Conservation (phyloP, 2,329 filamentous ascomycete species). For the Phoma sp. region DNA sequence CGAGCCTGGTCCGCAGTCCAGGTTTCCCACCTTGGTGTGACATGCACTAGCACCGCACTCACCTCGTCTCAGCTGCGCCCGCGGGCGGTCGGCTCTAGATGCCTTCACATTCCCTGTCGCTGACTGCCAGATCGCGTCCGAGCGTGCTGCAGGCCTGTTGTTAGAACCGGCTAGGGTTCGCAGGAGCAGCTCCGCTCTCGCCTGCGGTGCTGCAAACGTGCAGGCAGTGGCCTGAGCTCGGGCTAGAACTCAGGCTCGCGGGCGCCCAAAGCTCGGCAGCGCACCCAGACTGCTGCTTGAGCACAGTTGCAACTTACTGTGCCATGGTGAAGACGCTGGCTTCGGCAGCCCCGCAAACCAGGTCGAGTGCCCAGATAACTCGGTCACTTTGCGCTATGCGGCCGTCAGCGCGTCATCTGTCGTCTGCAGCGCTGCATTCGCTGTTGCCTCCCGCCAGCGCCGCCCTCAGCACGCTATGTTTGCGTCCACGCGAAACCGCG, state of each 20-base stretch:
- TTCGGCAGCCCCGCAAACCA: slow-evolving; percentile 11
- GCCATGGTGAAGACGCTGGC: slow-evolving; percentile 2
- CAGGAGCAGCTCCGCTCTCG: neutral
- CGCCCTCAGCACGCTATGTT: neutral
- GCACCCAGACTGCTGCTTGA: slow-evolving; percentile 8
- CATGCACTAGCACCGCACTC: slow-evolving; percentile 7
- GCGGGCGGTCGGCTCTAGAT: slow-evolving; percentile 15
- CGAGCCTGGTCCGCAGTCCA: slow-evolving; percentile 15
- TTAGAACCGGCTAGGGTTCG: slow-evolving; percentile 2
- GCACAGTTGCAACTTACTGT: too few species aligned
- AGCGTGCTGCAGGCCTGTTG: slow-evolving; percentile 1
- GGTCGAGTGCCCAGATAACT: neutral
- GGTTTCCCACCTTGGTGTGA: slow-evolving; percentile 20
- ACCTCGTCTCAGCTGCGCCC: slow-evolving; percentile 15
- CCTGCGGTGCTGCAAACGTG: slow-evolving; percentile 6
- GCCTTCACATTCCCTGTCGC: slow-evolving; percentile 5
- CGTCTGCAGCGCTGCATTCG: slow-evolving; percentile 4
- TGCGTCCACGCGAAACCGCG: slow-evolving; percentile 5
- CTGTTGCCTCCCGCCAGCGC: neutral
- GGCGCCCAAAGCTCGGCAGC: slow-evolving; percentile 14
- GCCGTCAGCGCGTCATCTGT: slow-evolving; percentile 6
- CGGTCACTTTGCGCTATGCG: neutral
- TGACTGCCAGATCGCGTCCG: slow-evolving; percentile 3
- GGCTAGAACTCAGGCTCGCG: slow-evolving; percentile 8
- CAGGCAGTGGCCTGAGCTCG: slow-evolving; percentile 1